phyloP scores from a whole-genome alignment of 495 filamentous ascomycete genomes.

The Pseudomonodictys pantanalensis region DNA sequence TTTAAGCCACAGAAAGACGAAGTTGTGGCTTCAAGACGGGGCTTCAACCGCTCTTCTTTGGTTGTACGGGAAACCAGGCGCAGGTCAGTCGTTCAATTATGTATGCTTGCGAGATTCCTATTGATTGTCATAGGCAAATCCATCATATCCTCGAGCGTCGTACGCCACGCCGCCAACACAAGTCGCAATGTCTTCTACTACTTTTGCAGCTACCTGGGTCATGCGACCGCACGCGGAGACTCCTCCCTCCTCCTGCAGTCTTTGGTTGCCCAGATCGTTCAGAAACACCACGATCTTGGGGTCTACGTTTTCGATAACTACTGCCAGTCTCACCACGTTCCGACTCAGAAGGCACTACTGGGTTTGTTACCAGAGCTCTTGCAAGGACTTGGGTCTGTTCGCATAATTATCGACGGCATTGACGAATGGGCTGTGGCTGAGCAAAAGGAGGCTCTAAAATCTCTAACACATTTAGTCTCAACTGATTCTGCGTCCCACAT shows the following conservation, averaged over 20 bases:
- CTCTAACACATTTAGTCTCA: conserved; percentile 1
- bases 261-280: conserved; percentile 1
- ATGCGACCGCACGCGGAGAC: background rate
- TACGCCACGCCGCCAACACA: background rate
- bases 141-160: conserved; percentile 1
- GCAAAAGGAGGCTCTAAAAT: background rate
- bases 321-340: background rate
- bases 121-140: background rate
- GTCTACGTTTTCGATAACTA: background rate
- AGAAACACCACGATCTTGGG: conserved; percentile 1
- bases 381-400: background rate
- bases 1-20: background rate
- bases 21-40: conserved; percentile 1
- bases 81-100: conserved; percentile 1
- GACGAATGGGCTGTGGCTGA: conserved; percentile 4
- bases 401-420: conserved; percentile 15
- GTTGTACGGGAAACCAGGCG: conserved; percentile 11
- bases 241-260: background rate
- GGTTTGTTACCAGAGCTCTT: background rate
- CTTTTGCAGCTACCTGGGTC: conserved; percentile 3
- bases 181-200: conserved; percentile 8
- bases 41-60: background rate
- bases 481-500: background rate
- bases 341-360: background rate
- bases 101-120: background rate